Conservation (phyloP, 1,284 basidiomycete genomes). For the Cutaneotrichosporon sp. region DNA sequence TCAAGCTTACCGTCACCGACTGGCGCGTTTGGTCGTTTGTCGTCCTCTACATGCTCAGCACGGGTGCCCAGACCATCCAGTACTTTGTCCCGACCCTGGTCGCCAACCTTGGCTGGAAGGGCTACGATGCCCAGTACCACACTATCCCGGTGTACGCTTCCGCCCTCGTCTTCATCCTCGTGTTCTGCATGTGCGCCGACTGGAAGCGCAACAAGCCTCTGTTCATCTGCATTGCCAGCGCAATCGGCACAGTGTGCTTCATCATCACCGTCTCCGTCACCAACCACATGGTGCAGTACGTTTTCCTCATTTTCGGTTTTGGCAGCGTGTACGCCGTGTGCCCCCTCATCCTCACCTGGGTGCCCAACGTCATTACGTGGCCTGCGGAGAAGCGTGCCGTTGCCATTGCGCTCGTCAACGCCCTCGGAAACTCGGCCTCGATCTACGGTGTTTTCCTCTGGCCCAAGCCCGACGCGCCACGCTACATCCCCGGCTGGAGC, state of each 20-base stretch:
- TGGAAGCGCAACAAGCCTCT: slow-evolving; percentile 45
- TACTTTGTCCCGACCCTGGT: slow-evolving; percentile 51
- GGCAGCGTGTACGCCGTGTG: slow-evolving; percentile 50
- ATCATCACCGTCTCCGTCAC: slow-evolving; percentile 46
- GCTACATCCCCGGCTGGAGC: slow-evolving; percentile 50
- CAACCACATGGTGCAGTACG: slow-evolving; percentile 47
- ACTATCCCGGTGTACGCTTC: slow-evolving; percentile 51
- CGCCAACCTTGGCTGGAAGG: slow-evolving; percentile 34
- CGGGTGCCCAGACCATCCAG: slow-evolving; percentile 51
- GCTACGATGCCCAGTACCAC: slow-evolving; percentile 49
- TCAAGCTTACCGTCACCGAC: slow-evolving; percentile 42
- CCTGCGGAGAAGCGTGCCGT: slow-evolving; percentile 49
- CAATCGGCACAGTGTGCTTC: slow-evolving; percentile 44
- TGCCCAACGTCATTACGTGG: slow-evolving; percentile 42
- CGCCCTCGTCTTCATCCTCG: slow-evolving; percentile 45
- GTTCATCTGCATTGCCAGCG: slow-evolving; percentile 41
- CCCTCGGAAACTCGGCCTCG: slow-evolving; percentile 41
- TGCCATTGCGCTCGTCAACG: slow-evolving; percentile 47
- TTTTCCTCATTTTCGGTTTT: slow-evolving; percentile 51
- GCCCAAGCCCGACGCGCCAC: slow-evolving; percentile 47
- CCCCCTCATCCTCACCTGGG: slow-evolving; percentile 49
- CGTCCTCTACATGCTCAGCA: slow-evolving; percentile 48
- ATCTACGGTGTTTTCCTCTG: slow-evolving; percentile 53
- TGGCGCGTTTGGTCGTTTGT: slow-evolving; percentile 43
- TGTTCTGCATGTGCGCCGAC: slow-evolving; percentile 50